A percentile compares a stretch with the other conserved stretches of the same genome.
phyloP scores from a whole-genome alignment of 202 grass and related monocot species.

The Carex arenaria region DNA sequence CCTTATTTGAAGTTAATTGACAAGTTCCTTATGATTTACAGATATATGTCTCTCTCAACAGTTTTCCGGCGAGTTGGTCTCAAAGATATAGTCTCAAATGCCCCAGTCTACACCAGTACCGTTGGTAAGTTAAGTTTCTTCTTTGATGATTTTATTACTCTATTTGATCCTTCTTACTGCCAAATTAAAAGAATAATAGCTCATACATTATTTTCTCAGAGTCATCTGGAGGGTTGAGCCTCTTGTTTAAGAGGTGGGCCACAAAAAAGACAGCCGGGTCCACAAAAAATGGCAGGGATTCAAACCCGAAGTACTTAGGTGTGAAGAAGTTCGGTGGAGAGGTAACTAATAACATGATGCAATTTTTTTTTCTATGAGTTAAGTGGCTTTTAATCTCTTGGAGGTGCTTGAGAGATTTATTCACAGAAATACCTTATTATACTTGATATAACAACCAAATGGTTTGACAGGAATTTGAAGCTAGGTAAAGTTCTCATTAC shows the following conservation, averaged over 20 bases:
- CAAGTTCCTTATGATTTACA: background rate
- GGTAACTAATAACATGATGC: conserved; percentile 26
- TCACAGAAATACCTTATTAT: background rate
- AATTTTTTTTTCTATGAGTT: background rate
- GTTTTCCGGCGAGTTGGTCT: conserved; percentile 64
- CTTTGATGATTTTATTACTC: background rate
- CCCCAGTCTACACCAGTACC: conserved; percentile 35
- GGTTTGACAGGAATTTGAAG: background rate
- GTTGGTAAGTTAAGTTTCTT: conserved; percentile 29
- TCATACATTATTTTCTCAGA: conserved; percentile 36
- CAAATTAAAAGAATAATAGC: background rate
- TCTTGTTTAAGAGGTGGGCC: conserved; percentile 77
- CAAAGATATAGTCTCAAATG: conserved; percentile 64
- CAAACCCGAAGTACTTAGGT: conserved; percentile 78
- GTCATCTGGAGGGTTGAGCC: conserved; percentile 47
- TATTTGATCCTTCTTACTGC: background rate
- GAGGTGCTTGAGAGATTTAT: background rate
- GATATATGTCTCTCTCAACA: conserved; percentile 51
- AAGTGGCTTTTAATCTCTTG: background rate
- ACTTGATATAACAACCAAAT: background rate
- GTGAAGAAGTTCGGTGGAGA: conserved; percentile 97
- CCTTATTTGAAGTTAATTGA: background rate
- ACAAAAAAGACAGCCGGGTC: conserved; percentile 79
- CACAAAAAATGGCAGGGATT: conserved; percentile 83
- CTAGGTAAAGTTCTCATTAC: background rate